These are phyloP conservation scores for Nitzschia sp. DNA, from an alignment of 108 stramenopile genomes.

Conservation along the genomic window DNA sequence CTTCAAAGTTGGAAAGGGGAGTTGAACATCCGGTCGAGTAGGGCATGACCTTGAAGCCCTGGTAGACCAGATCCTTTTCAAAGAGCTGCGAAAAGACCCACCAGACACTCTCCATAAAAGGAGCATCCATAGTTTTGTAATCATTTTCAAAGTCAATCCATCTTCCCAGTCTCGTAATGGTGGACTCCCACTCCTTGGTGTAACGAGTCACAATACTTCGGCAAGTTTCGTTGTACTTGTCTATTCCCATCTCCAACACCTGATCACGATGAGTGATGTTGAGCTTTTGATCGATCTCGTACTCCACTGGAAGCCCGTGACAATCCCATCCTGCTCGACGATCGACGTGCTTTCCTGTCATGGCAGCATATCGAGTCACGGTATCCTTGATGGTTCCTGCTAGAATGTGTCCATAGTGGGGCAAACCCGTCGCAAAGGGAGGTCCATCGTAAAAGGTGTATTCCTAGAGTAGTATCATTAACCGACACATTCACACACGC, in stretches of 20 bases:
- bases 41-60: slow-evolving; percentile 99
- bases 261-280: slow-evolving; percentile 95
- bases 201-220: slow-evolving; percentile 95
- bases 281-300: slow-evolving; percentile 97
- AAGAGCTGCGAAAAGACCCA: slow-evolving; percentile 97
- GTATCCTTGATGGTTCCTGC: slow-evolving; percentile 99
- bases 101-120: slow-evolving; percentile 99
- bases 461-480: slow-evolving; percentile 31
- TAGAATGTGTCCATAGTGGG: slow-evolving; percentile 99
- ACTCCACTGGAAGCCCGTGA: slow-evolving; percentile 99
- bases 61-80: slow-evolving; percentile 97
- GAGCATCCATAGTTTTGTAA: slow-evolving; percentile 99
- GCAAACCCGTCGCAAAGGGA: slow-evolving; percentile 98
- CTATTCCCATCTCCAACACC: slow-evolving; percentile 95
- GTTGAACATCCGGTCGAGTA: slow-evolving; percentile 97
- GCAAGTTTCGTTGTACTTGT: slow-evolving; percentile 97
- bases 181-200: slow-evolving; percentile 96
- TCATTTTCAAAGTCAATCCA: slow-evolving; percentile 99
- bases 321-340: slow-evolving; percentile 99
- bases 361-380: slow-evolving; percentile 97
- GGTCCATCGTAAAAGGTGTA: slow-evolving; percentile 99
- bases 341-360: slow-evolving; percentile 89
- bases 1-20: slow-evolving; percentile 98
- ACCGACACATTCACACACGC: not conserved
- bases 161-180: slow-evolving; percentile 93